Conservation (phyloP, 768 basidiomycete species). For the Mycena crocata region DNA sequence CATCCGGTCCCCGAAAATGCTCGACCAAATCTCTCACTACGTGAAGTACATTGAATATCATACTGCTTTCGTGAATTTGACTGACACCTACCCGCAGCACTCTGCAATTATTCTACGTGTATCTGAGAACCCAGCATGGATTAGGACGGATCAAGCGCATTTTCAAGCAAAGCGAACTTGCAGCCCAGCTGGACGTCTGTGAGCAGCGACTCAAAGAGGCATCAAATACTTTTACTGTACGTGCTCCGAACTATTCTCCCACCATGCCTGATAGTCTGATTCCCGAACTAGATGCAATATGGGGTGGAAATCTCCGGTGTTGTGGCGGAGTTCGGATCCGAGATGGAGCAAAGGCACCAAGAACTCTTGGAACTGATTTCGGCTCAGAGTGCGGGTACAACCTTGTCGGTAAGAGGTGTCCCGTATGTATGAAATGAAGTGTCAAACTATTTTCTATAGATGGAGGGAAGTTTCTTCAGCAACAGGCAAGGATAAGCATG, state of each 20-base stretch:
- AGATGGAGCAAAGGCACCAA: neutral
- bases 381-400: neutral
- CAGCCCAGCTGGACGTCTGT: neutral
- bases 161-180: constrained; percentile 4
- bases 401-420: neutral
- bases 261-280: neutral
- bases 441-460: neutral
- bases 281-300: neutral
- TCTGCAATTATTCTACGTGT: neutral
- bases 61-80: neutral
- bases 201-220: neutral
- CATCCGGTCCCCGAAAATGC: neutral
- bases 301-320: neutral
- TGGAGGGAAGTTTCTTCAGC: neutral
- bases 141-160: neutral
- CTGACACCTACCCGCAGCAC: neutral
- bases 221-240: neutral
- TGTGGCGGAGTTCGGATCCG: neutral
- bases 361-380: constrained; percentile 1
- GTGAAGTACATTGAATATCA: neutral
- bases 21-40: neutral
- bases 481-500: neutral
- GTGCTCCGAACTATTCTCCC: neutral
- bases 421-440: neutral
- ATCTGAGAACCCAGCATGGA: neutral